Evolutionary conservation across 1,284 basidiomycete species (phyloP).

Genomic region (Cryptococcus depauperatus): DNA sequence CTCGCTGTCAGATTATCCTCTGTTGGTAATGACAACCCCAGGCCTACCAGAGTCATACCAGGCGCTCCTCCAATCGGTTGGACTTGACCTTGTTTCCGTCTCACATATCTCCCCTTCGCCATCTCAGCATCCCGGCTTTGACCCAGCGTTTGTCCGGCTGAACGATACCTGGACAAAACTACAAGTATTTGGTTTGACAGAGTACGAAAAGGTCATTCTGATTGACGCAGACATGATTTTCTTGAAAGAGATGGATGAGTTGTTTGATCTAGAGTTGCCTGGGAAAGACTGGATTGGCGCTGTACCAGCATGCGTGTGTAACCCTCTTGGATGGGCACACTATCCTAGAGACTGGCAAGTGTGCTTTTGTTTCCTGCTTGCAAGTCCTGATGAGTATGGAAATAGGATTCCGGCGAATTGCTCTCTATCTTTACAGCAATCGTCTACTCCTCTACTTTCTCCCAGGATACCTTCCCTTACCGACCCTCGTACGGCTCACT

Average conservation of each 20-base stretch:
- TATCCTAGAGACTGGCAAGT: conserved; percentile 84
- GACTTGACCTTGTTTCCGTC: conserved; percentile 45
- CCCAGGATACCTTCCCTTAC: conserved; percentile 45
- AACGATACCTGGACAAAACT: conserved; percentile 86
- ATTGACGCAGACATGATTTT: conserved; percentile 91
- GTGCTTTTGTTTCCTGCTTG: neutral
- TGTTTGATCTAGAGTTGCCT: conserved; percentile 64
- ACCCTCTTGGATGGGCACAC: conserved; percentile 70
- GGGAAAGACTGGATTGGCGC: conserved; percentile 67
- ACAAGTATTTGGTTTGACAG: conserved; percentile 63
- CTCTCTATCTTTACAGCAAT: conserved; percentile 59
- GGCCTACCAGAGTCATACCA: conserved; percentile 52
- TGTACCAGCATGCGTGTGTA: conserved; percentile 84
- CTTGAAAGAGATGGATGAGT: conserved; percentile 79
- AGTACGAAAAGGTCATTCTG: conserved; percentile 75
- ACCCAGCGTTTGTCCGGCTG: conserved; percentile 51
- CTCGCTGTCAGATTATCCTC: conserved; percentile 62
- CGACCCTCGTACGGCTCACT: conserved; percentile 63
- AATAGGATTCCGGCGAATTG: conserved; percentile 81
- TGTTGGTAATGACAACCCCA: conserved; percentile 72
- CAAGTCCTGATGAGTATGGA: neutral
- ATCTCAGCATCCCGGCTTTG: conserved; percentile 48
- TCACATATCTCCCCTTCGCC: conserved; percentile 53
- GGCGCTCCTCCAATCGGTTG: conserved; percentile 52
- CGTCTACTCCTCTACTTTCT: conserved; percentile 50